phyloP scores from a whole-genome alignment of 495 filamentous ascomycete genomes.

The Peziza echinospora region DNA sequence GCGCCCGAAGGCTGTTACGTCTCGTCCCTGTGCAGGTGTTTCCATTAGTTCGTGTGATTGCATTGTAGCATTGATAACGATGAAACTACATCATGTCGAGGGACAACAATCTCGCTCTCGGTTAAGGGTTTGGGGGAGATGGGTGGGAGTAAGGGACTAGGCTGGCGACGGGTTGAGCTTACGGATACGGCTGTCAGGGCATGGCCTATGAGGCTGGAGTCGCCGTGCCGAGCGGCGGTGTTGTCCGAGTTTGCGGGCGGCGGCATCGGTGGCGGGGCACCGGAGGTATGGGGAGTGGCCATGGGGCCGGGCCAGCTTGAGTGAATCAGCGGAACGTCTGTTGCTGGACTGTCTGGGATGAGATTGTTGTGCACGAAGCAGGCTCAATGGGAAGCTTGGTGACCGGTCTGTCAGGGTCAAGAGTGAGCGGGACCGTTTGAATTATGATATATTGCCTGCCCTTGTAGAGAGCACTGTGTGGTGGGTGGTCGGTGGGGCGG shows the following conservation, averaged over 20 bases:
- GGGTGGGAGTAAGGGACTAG: no score
- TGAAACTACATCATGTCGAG: background rate
- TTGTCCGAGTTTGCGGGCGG: no score
- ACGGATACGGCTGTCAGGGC: background rate
- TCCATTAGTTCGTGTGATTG: background rate
- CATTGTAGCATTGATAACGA: background rate
- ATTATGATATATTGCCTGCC: no score
- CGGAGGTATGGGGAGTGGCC: background rate
- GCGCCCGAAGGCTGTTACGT: conserved; percentile 77
- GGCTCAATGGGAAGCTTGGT: no score
- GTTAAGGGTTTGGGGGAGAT: background rate
- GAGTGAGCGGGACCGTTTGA: no score
- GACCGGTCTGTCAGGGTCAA: background rate
- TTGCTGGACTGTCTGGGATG: no score
- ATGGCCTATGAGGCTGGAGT: background rate
- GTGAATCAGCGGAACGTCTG: no score
- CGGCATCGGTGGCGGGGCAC: background rate
- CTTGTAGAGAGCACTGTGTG: no score
- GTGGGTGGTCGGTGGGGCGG: no score
- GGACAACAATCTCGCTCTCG: background rate
- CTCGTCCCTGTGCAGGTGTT: conserved; percentile 38
- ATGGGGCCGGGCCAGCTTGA: background rate
- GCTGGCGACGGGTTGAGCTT: no score
- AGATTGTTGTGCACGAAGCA: no score
- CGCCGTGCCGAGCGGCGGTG: no score